Conservation (phyloP, 2,329 filamentous ascomycete genomes). For the Fusarium phyllophilum region DNA sequence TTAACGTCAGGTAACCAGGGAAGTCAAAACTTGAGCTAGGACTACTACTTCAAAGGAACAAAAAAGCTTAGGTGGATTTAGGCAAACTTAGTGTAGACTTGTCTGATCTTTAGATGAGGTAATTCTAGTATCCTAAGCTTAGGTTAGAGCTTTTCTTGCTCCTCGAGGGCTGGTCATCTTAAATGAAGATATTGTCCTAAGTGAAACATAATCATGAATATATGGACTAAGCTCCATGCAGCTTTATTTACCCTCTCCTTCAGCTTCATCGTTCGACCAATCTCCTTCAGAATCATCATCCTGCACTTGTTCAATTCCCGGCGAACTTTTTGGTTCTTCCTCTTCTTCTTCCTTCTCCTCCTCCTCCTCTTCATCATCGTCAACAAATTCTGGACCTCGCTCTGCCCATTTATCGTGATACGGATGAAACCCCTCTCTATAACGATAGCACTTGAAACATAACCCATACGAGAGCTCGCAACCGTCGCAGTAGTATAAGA, state of each 20-base stretch:
- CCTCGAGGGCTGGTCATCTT: background rate
- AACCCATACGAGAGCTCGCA: background rate
- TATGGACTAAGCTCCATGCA: accelerated
- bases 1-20: too few species aligned
- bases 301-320: background rate
- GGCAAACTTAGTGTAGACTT: background rate
- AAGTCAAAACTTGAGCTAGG: too few species aligned
- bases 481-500: background rate
- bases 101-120: background rate
- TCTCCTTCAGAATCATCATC: background rate
- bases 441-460: background rate
- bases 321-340: background rate
- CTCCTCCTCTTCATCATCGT: background rate
- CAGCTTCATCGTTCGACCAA: background rate
- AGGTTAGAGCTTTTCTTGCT: background rate
- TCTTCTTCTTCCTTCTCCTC: background rate
- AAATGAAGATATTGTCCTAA: too few species aligned
- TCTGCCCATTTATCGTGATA: background rate
- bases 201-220: accelerated
- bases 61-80: background rate
- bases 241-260: background rate
- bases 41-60: background rate
- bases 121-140: too few species aligned
- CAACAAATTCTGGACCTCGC: background rate
- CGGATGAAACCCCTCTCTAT: background rate